Conservation (phyloP, 1,139 yeast species). For the Kluyveromyces sp. region DNA sequence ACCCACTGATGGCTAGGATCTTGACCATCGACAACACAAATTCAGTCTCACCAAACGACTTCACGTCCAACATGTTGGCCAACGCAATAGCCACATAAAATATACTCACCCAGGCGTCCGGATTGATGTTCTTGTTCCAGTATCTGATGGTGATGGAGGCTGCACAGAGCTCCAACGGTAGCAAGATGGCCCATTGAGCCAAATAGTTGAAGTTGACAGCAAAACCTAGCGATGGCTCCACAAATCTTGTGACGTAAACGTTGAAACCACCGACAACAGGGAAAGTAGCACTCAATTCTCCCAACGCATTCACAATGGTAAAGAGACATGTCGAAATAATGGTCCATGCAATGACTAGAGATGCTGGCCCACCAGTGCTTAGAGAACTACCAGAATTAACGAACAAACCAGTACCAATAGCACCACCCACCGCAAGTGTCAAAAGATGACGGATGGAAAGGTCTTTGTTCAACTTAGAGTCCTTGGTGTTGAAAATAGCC, state of each 20-base stretch:
- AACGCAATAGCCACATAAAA: conserved; percentile 50
- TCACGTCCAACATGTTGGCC: conserved; percentile 50
- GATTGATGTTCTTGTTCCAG: conserved; percentile 50
- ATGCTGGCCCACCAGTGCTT: conserved; percentile 62
- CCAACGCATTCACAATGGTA: conserved; percentile 60
- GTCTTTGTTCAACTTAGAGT: conserved; percentile 55
- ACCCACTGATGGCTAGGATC: conserved; percentile 56
- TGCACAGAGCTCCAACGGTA: conserved; percentile 68
- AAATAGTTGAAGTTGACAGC: conserved; percentile 68
- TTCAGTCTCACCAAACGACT: conserved; percentile 67
- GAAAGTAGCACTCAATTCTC: conserved; percentile 58
- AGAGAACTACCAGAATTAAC: conserved; percentile 62
- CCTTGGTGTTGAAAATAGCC: conserved; percentile 58
- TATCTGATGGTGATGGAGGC: conserved; percentile 58
- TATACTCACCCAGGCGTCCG: conserved; percentile 61
- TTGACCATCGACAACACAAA: conserved; percentile 54
- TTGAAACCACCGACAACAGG: conserved; percentile 71
- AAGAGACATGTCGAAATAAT: conserved; percentile 45
- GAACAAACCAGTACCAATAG: conserved; percentile 63
- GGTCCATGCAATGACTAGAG: conserved; percentile 49
- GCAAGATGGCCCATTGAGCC: conserved; percentile 58
- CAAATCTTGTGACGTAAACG: conserved; percentile 55
- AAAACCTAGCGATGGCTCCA: conserved; percentile 69
- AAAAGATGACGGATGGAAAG: conserved; percentile 59
- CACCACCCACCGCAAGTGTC: conserved; percentile 85